Conservation (phyloP, 2,329 filamentous ascomycete genomes). For the Penicillium crustosum region DNA sequence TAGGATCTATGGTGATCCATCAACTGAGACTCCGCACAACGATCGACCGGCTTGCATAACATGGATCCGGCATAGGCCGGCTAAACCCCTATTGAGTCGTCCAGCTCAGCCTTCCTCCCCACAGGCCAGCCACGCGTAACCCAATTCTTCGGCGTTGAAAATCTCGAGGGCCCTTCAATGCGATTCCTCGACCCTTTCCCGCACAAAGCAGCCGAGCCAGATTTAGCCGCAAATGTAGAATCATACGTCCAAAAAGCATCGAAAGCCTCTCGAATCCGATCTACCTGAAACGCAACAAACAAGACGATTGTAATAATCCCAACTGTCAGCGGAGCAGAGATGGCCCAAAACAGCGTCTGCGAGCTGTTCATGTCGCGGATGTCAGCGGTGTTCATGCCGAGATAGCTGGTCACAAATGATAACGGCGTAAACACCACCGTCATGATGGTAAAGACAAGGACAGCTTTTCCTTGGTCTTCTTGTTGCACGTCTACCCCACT, state of each 20-base stretch:
- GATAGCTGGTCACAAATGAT: too few relatives aligned
- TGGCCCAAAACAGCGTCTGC: conserved; percentile 28
- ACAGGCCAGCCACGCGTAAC: not conserved
- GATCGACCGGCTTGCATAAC: not conserved
- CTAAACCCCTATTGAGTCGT: not conserved
- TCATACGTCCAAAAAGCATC: not conserved
- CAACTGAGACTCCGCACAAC: not conserved
- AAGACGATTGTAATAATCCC: not conserved
- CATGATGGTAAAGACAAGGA: conserved; percentile 35
- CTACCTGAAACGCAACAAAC: not conserved
- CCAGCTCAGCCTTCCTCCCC: not conserved
- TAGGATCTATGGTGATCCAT: not conserved
- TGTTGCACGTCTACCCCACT: not conserved
- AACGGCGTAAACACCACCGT: conserved; percentile 32
- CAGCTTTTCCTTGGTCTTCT: conserved; percentile 23
- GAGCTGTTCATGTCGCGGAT: conserved; percentile 23
- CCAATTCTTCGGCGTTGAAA: not conserved
- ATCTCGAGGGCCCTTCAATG: not conserved
- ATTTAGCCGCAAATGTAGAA: not conserved
- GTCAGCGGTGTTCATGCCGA: conserved; percentile 26
- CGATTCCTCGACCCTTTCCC: not conserved
- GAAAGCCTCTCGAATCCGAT: not conserved
- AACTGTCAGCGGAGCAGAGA: conserved; percentile 6
- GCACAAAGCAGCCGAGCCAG: not conserved
- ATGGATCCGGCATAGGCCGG: not conserved